phyloP scores from a whole-genome alignment of 2,329 filamentous ascomycete genomes.

The Trichophyton verrucosum region DNA sequence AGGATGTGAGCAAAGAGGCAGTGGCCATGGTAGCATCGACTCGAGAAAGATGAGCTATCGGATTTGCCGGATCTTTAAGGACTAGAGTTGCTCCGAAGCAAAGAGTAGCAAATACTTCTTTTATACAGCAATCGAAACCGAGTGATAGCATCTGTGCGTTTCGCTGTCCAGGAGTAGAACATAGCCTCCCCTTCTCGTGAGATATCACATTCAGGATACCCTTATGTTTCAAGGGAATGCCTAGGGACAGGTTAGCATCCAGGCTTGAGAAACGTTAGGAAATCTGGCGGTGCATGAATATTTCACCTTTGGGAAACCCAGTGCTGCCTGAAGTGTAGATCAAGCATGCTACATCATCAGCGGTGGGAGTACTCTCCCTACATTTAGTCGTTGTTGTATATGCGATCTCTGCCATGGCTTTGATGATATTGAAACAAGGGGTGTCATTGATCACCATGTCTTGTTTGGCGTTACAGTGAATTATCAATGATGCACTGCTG shows the following conservation, averaged over 20 bases:
- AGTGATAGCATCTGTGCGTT: slow-evolving; percentile 34
- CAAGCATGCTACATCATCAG: background rate
- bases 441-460: background rate
- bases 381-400: background rate
- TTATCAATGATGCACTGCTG: background rate
- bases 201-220: slow-evolving; percentile 2
- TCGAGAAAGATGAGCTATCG: slow-evolving; percentile 21
- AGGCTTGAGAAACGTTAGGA: background rate
- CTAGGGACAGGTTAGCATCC: background rate
- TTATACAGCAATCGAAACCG: slow-evolving; percentile 35
- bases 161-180: slow-evolving; percentile 21
- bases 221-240: background rate
- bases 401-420: background rate
- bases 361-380: background rate
- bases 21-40: slow-evolving; percentile 28
- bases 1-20: slow-evolving; percentile 25
- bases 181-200: slow-evolving; percentile 13
- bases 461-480: background rate
- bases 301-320: background rate
- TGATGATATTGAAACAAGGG: background rate
- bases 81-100: slow-evolving; percentile 31
- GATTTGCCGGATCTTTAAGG: slow-evolving; percentile 16
- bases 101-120: slow-evolving; percentile 32
- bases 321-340: background rate
- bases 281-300: background rate